Evolutionary conservation across 495 filamentous ascomycete species (phyloP).

Genomic region (Penicillium paxilli): DNA sequence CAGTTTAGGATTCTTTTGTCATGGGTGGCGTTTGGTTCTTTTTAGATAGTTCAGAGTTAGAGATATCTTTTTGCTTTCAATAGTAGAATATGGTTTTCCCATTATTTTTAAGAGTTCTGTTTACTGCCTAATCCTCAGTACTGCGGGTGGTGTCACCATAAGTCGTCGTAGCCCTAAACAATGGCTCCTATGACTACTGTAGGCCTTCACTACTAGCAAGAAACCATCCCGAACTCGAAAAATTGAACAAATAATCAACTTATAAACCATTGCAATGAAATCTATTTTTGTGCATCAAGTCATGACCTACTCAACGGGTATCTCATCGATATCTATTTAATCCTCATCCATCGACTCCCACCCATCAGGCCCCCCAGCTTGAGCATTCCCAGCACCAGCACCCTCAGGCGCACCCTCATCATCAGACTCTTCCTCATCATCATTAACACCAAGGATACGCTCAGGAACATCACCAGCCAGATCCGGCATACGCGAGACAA

Average conservation of each 20-base stretch:
- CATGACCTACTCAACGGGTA: conserved; percentile 28
- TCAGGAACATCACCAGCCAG: conserved; percentile 69
- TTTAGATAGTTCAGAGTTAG: not conserved
- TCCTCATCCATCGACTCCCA: conserved; percentile 95
- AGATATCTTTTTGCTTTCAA: no score
- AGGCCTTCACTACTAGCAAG: no score
- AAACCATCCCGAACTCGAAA: no score
- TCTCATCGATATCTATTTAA: conserved; percentile 26
- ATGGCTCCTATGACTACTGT: no score
- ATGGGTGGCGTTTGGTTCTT: not conserved
- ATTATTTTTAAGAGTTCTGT: no score
- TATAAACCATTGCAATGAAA: no score
- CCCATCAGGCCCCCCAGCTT: conserved; percentile 50
- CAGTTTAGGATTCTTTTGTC: not conserved
- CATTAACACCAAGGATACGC: conserved; percentile 68
- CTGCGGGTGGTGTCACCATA: no score
- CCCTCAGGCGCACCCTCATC: conserved; percentile 62
- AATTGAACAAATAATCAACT: no score
- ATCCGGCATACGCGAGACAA: conserved; percentile 67
- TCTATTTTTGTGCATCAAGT: conserved; percentile 28
- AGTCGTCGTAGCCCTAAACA: no score
- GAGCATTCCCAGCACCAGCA: conserved; percentile 51
- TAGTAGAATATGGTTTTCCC: no score
- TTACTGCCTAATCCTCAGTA: no score
- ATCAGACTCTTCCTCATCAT: conserved; percentile 65